Evolutionary conservation across 805 yeast species (phyloP).

Genomic region (Wickerhamomyces strasburgensis): DNA sequence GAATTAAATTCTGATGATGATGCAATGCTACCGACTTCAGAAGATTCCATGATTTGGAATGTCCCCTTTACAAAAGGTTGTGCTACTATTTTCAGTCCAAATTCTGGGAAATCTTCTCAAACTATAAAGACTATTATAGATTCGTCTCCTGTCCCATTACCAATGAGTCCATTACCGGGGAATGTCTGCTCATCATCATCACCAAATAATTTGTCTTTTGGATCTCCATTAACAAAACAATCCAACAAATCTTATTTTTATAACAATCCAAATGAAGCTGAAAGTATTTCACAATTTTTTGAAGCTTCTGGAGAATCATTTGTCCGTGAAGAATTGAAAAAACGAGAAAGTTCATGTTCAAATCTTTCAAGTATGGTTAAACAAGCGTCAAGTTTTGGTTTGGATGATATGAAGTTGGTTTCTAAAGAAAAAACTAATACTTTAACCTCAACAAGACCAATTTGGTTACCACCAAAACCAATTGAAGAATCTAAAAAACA

Average conservation of each 20-base stretch:
- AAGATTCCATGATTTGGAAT: slow-evolving; percentile 42
- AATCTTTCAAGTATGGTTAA: slow-evolving; percentile 33
- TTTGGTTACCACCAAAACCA: slow-evolving; percentile 66
- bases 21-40: slow-evolving; percentile 27
- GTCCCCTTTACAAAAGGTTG: slow-evolving; percentile 43
- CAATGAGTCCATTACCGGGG: slow-evolving; percentile 50
- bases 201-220: too few relatives aligned
- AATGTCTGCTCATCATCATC: too few relatives aligned
- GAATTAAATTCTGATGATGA: slow-evolving; percentile 31
- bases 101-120: slow-evolving; percentile 22
- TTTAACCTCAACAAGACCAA: slow-evolving; percentile 54
- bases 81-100: slow-evolving; percentile 20
- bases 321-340: slow-evolving; percentile 14
- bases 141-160: slow-evolving; percentile 26
- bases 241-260: slow-evolving; percentile 8
- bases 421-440: slow-evolving; percentile 33
- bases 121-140: slow-evolving; percentile 20
- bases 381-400: slow-evolving; percentile 33
- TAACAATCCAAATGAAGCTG: slow-evolving; percentile 20
- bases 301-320: slow-evolving; percentile 16
- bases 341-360: slow-evolving; percentile 14
- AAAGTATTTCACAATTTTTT: slow-evolving; percentile 21
- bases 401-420: slow-evolving; percentile 57
- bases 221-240: slow-evolving; percentile 1
- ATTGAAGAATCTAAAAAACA: slow-evolving; percentile 50